These are phyloP conservation scores for Xylaria castorea DNA, from an alignment of 495 filamentous ascomycete genomes.

Conservation along the genomic window DNA sequence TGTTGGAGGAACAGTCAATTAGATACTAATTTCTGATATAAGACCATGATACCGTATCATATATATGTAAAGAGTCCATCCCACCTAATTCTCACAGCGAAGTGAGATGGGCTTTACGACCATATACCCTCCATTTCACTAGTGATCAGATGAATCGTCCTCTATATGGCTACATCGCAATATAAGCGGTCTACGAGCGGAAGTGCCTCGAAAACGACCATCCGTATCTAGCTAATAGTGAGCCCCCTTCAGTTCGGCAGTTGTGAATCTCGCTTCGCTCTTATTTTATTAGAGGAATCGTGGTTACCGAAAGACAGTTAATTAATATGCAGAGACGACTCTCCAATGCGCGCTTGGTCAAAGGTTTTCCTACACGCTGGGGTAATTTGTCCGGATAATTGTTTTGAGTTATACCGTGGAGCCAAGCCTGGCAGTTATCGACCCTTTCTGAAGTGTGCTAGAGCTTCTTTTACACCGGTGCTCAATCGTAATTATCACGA, in stretches of 20 bases:
- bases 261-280: neutral
- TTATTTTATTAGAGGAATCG: neutral
- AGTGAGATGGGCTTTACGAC: neutral
- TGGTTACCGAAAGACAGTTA: neutral
- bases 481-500: neutral
- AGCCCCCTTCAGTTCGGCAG: conserved; percentile 8
- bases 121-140: conserved; percentile 5
- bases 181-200: neutral
- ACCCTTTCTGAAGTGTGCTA: neutral
- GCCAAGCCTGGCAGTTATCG: conserved; percentile 6
- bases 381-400: conserved; percentile 21
- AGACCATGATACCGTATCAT: neutral
- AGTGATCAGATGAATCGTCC: neutral
- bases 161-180: neutral
- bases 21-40: neutral
- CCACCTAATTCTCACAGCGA: neutral
- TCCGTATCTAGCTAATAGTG: neutral
- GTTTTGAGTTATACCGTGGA: conserved; percentile 1
- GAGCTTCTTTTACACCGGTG: neutral
- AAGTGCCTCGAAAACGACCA: neutral
- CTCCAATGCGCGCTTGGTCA: neutral
- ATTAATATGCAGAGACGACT: neutral
- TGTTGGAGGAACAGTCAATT: neutral
- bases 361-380: neutral
- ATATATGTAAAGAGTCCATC: neutral